phyloP scores from a whole-genome alignment of 805 yeast genomes.

The Cyberlindnera sargentensis region DNA sequence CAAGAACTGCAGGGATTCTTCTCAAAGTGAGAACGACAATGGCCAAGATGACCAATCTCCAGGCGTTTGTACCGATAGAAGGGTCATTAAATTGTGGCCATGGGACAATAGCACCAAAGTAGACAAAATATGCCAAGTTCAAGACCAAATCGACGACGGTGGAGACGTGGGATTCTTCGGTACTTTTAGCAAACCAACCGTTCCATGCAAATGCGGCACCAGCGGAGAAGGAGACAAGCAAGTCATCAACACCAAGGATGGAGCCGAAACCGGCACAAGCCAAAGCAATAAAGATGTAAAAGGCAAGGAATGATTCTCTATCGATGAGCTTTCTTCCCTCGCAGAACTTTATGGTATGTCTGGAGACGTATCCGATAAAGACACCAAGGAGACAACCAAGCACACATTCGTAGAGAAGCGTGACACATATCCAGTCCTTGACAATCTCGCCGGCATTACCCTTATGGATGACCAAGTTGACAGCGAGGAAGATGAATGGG shows the following conservation, averaged over 20 bases:
- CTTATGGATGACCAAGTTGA: constrained; percentile 58
- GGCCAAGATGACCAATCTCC: constrained; percentile 76
- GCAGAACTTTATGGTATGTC: constrained; percentile 68
- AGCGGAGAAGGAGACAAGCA: constrained; percentile 83
- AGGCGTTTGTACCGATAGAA: constrained; percentile 56
- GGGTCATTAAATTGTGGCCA: constrained; percentile 71
- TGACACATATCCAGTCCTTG: constrained; percentile 71
- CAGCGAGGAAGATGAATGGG: constrained; percentile 73
- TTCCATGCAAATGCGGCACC: constrained; percentile 95
- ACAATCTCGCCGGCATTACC: constrained; percentile 64
- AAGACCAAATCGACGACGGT: constrained; percentile 81
- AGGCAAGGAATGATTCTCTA: constrained; percentile 81
- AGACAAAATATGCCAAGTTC: constrained; percentile 81
- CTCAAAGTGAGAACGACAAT: constrained; percentile 68
- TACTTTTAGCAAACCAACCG: constrained; percentile 76
- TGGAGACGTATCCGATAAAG: constrained; percentile 60
- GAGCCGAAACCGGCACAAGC: constrained; percentile 88
- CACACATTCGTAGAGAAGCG: constrained; percentile 74
- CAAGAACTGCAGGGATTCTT: constrained; percentile 75
- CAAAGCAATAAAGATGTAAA: constrained; percentile 74
- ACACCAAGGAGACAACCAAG: constrained; percentile 75
- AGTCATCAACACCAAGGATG: constrained; percentile 81
- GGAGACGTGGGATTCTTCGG: constrained; percentile 82
- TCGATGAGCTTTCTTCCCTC: constrained; percentile 66
- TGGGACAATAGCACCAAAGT: constrained; percentile 86